Conservation (phyloP, 495 filamentous ascomycete species). For the Terfezia claveryi region DNA sequence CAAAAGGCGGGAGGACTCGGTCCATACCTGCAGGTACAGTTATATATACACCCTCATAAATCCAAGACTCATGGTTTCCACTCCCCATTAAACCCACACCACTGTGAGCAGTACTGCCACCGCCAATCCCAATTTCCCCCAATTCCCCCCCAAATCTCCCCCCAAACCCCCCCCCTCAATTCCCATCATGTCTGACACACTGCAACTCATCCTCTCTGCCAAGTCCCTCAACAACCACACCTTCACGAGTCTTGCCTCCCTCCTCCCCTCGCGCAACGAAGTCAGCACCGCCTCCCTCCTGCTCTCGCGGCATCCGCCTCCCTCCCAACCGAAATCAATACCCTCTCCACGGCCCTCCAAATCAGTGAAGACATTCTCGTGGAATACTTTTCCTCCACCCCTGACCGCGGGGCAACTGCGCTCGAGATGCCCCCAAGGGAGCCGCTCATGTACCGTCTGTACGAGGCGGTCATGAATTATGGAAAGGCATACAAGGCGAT, state of each 20-base stretch:
- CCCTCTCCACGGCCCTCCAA: constrained; percentile 43
- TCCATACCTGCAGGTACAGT: too few relatives aligned
- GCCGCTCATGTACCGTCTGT: constrained; percentile 80
- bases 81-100: too few relatives aligned
- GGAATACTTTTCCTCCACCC: constrained; percentile 45
- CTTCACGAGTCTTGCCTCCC: constrained; percentile 58
- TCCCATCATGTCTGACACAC: constrained; percentile 22
- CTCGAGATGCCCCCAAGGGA: constrained; percentile 89
- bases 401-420: constrained; percentile 50
- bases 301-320: constrained; percentile 73
- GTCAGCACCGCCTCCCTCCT: constrained; percentile 74
- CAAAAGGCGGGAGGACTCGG: too few relatives aligned
- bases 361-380: constrained; percentile 36
- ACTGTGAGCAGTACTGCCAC: too few relatives aligned
- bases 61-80: too few relatives aligned
- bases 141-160: too few relatives aligned
- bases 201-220: constrained; percentile 52
- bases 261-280: constrained; percentile 55
- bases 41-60: too few relatives aligned
- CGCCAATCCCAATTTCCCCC: too few relatives aligned
- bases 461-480: constrained; percentile 96
- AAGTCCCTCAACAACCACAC: constrained; percentile 54
- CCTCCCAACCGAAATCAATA: constrained; percentile 57
- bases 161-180: too few relatives aligned
- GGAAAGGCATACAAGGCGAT: constrained; percentile 93